These are phyloP conservation scores for Xylaria nigripes DNA, from an alignment of 495 filamentous ascomycete genomes.

Conservation along the genomic window DNA sequence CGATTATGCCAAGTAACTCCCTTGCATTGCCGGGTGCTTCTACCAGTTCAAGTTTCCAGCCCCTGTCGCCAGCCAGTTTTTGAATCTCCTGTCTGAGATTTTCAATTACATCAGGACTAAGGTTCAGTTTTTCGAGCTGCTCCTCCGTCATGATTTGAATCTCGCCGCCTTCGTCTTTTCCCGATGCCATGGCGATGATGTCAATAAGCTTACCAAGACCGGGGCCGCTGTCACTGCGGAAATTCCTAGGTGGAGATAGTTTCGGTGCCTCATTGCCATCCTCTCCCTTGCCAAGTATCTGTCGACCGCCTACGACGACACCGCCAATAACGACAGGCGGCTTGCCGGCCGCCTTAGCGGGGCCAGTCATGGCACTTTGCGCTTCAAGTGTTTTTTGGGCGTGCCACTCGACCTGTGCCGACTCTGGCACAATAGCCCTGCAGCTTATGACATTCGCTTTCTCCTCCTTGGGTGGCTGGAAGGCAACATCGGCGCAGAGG, in stretches of 20 bases:
- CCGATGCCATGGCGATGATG: conserved; percentile 31
- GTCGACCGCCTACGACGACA: conserved; percentile 48
- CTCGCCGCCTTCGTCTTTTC: conserved; percentile 48
- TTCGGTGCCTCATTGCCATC: conserved; percentile 34
- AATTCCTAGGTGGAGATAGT: conserved; percentile 31
- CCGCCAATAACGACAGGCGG: conserved; percentile 37
- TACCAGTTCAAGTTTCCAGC: conserved; percentile 49
- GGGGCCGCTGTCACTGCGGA: conserved; percentile 14
- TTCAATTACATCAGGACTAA: conserved; percentile 62
- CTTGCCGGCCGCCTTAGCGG: conserved; percentile 25
- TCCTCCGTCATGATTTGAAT: conserved; percentile 47
- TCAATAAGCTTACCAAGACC: conserved; percentile 21
- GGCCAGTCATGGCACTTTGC: conserved; percentile 41
- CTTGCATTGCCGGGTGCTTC: conserved; percentile 29
- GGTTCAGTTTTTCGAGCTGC: conserved; percentile 57
- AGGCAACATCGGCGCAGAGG: conserved; percentile 87
- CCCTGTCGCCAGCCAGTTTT: conserved; percentile 42
- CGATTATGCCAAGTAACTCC: conserved; percentile 40
- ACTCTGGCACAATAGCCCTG: conserved; percentile 56
- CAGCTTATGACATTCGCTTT: conserved; percentile 74
- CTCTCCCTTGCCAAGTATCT: conserved; percentile 34
- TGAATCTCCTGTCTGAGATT: conserved; percentile 51
- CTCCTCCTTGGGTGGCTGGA: conserved; percentile 75
- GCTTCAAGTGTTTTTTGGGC: conserved; percentile 46
- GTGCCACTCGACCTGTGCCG: conserved; percentile 50